Conservation (phyloP, 164 flowering plant species). For the Vitis riparia region DNA sequence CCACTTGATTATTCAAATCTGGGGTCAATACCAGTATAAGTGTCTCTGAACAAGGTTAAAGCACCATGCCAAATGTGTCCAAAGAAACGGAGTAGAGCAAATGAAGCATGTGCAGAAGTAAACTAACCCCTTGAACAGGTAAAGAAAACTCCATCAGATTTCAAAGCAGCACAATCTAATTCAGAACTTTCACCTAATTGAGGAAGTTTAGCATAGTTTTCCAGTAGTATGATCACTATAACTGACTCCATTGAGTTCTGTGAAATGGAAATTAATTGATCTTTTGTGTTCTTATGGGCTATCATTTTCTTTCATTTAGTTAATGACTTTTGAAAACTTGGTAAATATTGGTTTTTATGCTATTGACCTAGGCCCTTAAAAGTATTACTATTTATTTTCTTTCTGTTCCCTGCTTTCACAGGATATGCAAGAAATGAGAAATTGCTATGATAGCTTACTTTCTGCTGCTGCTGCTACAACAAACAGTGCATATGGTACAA, state of each 20-base stretch:
- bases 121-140: no score
- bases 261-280: no score
- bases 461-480: constrained; percentile 93
- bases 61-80: constrained; percentile 23
- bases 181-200: no score
- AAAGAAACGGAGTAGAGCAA: neutral
- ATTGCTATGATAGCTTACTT: constrained; percentile 87
- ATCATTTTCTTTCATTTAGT: no score
- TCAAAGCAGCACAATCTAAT: no score
- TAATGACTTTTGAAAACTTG: no score
- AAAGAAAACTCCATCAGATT: no score
- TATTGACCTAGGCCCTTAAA: neutral
- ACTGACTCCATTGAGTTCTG: no score
- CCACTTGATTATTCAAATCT: neutral
- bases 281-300: no score
- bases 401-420: constrained; percentile 26
- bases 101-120: no score
- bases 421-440: constrained; percentile 92
- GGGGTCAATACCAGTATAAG: constrained; percentile 15
- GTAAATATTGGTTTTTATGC: neutral
- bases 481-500: constrained; percentile 85
- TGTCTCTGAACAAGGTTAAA: constrained; percentile 20
- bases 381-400: neutral
- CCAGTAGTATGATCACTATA: no score
- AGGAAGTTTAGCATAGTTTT: no score